A percentile compares a stretch with the other conserved stretches of the same genome.
Evolutionary conservation across 2,329 filamentous ascomycete species (phyloP).

Genomic region (Colletotrichum cordylinicola): DNA sequence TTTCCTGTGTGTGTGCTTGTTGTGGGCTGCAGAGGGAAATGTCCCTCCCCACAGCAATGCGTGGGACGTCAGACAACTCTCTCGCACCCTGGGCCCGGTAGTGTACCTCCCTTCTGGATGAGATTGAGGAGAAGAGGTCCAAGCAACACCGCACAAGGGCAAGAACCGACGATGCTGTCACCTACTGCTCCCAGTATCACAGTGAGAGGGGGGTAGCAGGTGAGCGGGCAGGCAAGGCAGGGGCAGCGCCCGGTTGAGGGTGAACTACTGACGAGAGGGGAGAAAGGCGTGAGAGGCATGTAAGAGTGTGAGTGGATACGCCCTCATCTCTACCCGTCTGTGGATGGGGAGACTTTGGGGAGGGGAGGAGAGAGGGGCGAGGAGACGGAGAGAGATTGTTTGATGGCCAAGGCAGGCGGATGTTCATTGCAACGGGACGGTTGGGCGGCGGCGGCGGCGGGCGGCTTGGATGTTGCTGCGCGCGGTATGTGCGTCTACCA

Average conservation of each 20-base stretch:
- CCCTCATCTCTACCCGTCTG: background rate
- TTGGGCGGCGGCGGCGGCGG: background rate
- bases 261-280: background rate
- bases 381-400: background rate
- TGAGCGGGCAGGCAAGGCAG: background rate
- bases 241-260: background rate
- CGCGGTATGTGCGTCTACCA: constrained; percentile 13
- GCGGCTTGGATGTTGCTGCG: background rate
- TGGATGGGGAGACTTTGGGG: background rate
- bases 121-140: background rate
- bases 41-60: background rate
- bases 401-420: background rate
- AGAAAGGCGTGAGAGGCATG: background rate
- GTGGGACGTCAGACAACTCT: background rate
- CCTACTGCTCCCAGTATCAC: background rate
- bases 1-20: too few relatives aligned
- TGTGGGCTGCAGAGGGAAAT: too few relatives aligned
- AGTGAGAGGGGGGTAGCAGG: background rate
- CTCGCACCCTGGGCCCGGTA: background rate
- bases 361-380: background rate
- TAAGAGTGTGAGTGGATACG: background rate
- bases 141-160: background rate
- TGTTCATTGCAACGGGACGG: background rate
- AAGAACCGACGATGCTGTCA: background rate
- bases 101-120: background rate